Evolutionary conservation across 345 rosid species (phyloP).

Genomic region (Aurinia saxatilis): DNA sequence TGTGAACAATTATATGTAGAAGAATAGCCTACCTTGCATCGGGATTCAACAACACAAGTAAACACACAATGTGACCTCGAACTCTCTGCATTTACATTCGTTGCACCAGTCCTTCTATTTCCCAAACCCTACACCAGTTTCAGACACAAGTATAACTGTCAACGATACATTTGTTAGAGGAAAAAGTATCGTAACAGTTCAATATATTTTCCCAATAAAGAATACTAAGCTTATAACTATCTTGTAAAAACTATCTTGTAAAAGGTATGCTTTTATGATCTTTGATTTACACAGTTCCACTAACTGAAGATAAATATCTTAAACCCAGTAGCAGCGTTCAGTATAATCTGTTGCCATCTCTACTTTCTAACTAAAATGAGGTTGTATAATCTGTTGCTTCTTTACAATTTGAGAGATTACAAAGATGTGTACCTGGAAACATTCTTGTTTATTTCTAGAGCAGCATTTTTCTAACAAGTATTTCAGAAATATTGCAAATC

Average conservation of each 20-base stretch:
- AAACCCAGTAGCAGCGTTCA: background rate
- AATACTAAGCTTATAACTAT: background rate
- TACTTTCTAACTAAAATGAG: background rate
- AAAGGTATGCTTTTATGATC: background rate
- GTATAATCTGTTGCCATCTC: background rate
- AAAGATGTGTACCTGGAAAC: background rate
- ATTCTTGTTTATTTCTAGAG: background rate
- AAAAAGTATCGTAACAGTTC: background rate
- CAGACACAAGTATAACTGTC: background rate
- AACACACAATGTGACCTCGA: slow-evolving; percentile 88
- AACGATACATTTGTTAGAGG: background rate
- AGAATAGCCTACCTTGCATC: slow-evolving; percentile 56
- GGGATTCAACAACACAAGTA: slow-evolving; percentile 78
- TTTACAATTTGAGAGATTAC: background rate
- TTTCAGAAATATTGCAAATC: background rate
- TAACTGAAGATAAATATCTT: background rate
- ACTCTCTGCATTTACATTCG: slow-evolving; percentile 85
- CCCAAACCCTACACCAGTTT: slow-evolving; percentile 56
- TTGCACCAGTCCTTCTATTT: slow-evolving; percentile 79
- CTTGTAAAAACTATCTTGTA: background rate
- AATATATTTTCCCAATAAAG: background rate
- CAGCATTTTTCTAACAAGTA: background rate
- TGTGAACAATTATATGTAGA: background rate
- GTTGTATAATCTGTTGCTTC: background rate
- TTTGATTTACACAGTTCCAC: background rate